Percentiles rank a stretch among this genome's conserved stretches.
These are phyloP conservation scores for Fusarium falciforme DNA, from an alignment of 2,329 filamentous ascomycete genomes.

Conservation along the genomic window DNA sequence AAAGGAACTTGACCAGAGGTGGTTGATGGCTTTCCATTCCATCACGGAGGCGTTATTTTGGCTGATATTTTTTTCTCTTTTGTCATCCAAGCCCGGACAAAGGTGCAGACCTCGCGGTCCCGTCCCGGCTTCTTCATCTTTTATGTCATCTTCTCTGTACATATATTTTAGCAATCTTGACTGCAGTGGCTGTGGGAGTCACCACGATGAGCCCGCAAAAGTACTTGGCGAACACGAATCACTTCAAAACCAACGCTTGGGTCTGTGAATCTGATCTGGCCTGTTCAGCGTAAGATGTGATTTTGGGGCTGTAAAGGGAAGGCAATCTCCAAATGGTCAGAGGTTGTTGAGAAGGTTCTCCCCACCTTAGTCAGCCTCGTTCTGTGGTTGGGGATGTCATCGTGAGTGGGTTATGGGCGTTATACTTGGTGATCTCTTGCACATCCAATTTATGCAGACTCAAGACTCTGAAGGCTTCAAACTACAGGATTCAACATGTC, in stretches of 20 bases:
- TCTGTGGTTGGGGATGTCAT: neutral
- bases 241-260: neutral
- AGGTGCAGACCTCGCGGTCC: constrained; percentile 11
- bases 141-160: constrained; percentile 33
- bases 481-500: neutral
- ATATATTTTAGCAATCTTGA: constrained; percentile 26
- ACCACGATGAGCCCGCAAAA: constrained; percentile 10
- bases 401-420: neutral
- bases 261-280: neutral
- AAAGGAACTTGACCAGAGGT: constrained; percentile 1
- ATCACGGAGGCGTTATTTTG: constrained; percentile 18
- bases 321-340: neutral
- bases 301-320: neutral
- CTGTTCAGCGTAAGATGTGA: neutral
- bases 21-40: neutral
- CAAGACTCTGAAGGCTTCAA: neutral
- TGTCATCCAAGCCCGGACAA: constrained; percentile 1
- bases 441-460: neutral
- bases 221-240: constrained; percentile 20
- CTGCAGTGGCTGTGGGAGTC: neutral
- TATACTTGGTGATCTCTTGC: neutral
- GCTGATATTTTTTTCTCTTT: neutral
- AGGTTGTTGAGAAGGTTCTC: constrained; percentile 23
- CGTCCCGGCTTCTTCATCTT: constrained; percentile 15
- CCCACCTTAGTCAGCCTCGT: constrained; percentile 21